These are phyloP conservation scores for Talaromyces liani DNA, from an alignment of 495 filamentous ascomycete genomes.

Conservation along the genomic window DNA sequence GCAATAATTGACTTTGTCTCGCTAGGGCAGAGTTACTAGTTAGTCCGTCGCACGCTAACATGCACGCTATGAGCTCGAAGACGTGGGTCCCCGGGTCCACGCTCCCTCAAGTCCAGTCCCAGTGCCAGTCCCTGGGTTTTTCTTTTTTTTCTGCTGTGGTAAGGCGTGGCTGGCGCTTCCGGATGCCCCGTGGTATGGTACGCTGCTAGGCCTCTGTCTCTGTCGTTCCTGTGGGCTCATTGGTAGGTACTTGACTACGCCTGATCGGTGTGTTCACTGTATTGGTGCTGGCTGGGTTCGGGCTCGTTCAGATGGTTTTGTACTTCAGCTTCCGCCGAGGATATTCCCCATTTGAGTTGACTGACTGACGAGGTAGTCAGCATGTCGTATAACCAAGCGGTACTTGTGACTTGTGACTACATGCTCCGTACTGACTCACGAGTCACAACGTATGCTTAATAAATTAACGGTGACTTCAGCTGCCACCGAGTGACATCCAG, in stretches of 20 bases:
- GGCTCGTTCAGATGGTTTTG: neutral
- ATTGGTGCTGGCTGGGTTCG: neutral
- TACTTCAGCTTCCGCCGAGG: neutral
- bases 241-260: neutral
- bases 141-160: neutral
- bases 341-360: neutral
- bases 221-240: neutral
- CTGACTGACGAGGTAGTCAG: neutral
- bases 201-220: neutral
- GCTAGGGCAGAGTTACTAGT: neutral
- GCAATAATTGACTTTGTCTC: neutral
- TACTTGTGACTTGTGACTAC: neutral
- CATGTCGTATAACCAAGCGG: neutral
- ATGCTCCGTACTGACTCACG: neutral
- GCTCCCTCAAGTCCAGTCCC: neutral
- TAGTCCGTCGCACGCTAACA: neutral
- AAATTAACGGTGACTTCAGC: neutral
- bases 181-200: neutral
- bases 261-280: neutral
- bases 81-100: neutral
- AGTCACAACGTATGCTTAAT: neutral
- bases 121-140: neutral
- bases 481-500: neutral
- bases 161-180: neutral
- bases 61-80: neutral